These are phyloP conservation scores for Cicer judaicum DNA, from an alignment of 306 rosid species.

Conservation along the genomic window DNA sequence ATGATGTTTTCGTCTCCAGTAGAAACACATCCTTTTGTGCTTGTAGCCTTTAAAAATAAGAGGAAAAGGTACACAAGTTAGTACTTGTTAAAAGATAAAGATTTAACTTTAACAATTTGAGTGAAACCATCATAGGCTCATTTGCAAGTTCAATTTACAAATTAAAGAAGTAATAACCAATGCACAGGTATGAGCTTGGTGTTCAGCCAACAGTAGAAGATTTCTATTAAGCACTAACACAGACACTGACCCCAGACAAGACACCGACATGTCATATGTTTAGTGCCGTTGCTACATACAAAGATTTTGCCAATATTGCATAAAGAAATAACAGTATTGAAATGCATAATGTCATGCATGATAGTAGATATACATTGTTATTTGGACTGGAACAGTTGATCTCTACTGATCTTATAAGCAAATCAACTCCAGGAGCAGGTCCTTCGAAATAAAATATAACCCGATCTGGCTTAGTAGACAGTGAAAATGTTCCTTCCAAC, in stretches of 20 bases:
- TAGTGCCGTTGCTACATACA: too few relatives aligned
- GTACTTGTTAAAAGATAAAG: slow-evolving; percentile 26
- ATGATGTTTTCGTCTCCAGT: slow-evolving; percentile 63
- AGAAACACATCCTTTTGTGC: slow-evolving; percentile 42
- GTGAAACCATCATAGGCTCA: slow-evolving; percentile 24
- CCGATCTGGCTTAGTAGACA: slow-evolving; percentile 64
- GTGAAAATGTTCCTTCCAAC: slow-evolving; percentile 79
- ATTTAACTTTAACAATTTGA: slow-evolving; percentile 24
- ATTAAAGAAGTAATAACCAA: slow-evolving; percentile 29
- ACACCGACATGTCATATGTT: too few relatives aligned
- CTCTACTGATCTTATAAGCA: slow-evolving; percentile 69
- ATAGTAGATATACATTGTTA: slow-evolving; percentile 42
- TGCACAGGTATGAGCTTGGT: slow-evolving; percentile 2
- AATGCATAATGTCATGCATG: slow-evolving; percentile 55
- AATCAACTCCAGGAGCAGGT: slow-evolving; percentile 79
- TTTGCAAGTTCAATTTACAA: slow-evolving; percentile 24
- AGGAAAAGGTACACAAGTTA: slow-evolving; percentile 19
- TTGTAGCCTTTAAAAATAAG: slow-evolving; percentile 49
- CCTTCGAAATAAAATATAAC: slow-evolving; percentile 87
- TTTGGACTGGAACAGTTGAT: slow-evolving; percentile 57
- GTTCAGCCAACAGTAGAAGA: slow-evolving; percentile 20
- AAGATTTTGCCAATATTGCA: slow-evolving; percentile 7
- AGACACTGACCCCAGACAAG: too few relatives aligned
- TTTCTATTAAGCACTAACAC: too few relatives aligned
- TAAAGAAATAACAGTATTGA: slow-evolving; percentile 8